Conservation (phyloP, 2,329 filamentous ascomycete genomes). For the Venturia asperata region DNA sequence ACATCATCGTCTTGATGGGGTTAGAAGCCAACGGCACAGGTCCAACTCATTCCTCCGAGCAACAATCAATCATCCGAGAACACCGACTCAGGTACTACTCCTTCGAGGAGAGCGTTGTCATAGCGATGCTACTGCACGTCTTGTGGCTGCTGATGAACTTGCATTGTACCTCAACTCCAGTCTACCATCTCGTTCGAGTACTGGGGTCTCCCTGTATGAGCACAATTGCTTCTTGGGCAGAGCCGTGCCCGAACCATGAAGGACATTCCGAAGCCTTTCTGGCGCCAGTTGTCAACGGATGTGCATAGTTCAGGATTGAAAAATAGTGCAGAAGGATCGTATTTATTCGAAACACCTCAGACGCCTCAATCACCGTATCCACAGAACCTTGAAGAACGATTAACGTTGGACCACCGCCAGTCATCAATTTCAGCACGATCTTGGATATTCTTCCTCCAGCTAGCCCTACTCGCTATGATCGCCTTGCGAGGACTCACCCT, state of each 20-base stretch:
- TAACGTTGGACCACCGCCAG: background rate
- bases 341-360: background rate
- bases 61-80: background rate
- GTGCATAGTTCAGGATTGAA: background rate
- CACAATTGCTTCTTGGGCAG: background rate
- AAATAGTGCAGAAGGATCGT: background rate
- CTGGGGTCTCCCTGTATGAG: background rate
- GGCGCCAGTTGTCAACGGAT: background rate
- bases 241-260: background rate
- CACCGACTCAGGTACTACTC: background rate
- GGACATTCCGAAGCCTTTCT: background rate
- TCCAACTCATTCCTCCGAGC: background rate
- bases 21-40: slow-evolving; percentile 2
- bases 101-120: background rate
- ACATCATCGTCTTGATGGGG: background rate
- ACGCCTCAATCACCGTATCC: background rate
- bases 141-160: background rate
- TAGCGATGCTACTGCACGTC: background rate
- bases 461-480: background rate
- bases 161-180: background rate
- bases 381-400: background rate
- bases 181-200: background rate
- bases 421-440: background rate
- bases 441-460: background rate
- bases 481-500: background rate